Conservation (phyloP, 2,329 filamentous ascomycete species). For the Paramyrothecium sp. region DNA sequence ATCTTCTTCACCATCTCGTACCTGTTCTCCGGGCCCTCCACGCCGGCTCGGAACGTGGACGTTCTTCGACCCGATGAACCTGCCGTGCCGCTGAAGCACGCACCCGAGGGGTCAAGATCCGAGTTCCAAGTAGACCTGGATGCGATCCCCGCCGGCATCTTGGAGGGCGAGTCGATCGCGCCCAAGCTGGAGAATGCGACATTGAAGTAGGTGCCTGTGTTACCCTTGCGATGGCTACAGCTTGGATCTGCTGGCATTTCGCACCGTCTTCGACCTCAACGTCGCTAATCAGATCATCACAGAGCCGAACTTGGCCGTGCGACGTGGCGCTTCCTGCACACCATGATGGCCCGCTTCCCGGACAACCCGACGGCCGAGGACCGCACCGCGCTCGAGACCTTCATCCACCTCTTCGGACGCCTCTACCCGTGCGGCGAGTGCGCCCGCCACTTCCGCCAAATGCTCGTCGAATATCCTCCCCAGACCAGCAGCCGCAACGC, state of each 20-base stretch:
- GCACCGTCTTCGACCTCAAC: not conserved
- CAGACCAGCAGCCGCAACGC: constrained; percentile 63
- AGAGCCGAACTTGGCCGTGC: constrained; percentile 66
- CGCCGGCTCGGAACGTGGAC: constrained; percentile 15
- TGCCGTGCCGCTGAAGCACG: constrained; percentile 16
- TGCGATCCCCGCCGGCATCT: constrained; percentile 43
- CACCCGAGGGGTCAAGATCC: constrained; percentile 17
- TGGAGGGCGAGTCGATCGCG: constrained; percentile 71
- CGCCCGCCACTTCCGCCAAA: constrained; percentile 63
- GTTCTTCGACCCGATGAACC: constrained; percentile 17
- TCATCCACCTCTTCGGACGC: constrained; percentile 65
- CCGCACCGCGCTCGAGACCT: constrained; percentile 60
- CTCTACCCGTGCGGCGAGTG: constrained; percentile 71
- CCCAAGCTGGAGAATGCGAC: constrained; percentile 83
- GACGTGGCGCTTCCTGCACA: constrained; percentile 70
- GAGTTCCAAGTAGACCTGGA: constrained; percentile 38
- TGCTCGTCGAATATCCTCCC: constrained; percentile 62
- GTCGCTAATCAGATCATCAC: constrained; percentile 10
- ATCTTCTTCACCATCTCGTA: constrained; percentile 59
- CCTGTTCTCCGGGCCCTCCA: constrained; percentile 49
- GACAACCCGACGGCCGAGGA: constrained; percentile 63
- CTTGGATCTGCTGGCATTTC: no score
- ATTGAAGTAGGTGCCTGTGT: constrained; percentile 55
- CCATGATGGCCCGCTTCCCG: constrained; percentile 69
- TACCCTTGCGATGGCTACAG: no score